A percentile compares a stretch with the other conserved stretches of the same genome.
phyloP scores from a whole-genome alignment of 352 stramenopile species.

The Pythium aristosporum region DNA sequence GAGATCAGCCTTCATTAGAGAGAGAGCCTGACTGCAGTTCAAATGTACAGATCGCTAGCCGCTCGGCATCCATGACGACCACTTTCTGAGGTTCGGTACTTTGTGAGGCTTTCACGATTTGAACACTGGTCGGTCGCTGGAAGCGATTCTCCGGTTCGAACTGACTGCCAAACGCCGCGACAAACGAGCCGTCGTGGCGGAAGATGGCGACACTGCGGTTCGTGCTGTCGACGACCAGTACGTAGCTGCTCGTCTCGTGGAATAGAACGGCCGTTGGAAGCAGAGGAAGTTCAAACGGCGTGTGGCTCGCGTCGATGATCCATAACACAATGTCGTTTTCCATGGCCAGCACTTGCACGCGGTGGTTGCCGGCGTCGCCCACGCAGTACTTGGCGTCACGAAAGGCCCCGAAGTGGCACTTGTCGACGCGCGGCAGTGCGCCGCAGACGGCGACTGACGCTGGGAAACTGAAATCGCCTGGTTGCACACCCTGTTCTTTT shows the following conservation, averaged over 20 bases:
- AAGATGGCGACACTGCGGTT: conserved; percentile 53
- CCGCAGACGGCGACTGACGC: conserved; percentile 40
- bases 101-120: not conserved
- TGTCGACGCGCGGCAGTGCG: conserved; percentile 29
- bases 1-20: conserved; percentile 28
- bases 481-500: conserved; percentile 28
- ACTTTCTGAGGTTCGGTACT: not conserved
- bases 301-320: conserved; percentile 24
- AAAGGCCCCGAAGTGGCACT: conserved; percentile 53
- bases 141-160: conserved; percentile 47
- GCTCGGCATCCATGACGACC: conserved; percentile 33
- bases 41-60: conserved; percentile 40
- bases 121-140: conserved; percentile 27
- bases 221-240: conserved; percentile 43
- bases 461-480: conserved; percentile 54
- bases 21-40: conserved; percentile 20
- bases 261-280: conserved; percentile 39
- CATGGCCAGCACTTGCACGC: conserved; percentile 52
- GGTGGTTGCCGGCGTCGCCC: conserved; percentile 50
- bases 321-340: conserved; percentile 32
- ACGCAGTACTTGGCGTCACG: conserved; percentile 53
- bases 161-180: conserved; percentile 47
- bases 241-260: conserved; percentile 45
- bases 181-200: conserved; percentile 41
- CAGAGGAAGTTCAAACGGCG: conserved; percentile 45